Conservation (phyloP, 2,329 filamentous ascomycete genomes). For the Venturia asperata region DNA sequence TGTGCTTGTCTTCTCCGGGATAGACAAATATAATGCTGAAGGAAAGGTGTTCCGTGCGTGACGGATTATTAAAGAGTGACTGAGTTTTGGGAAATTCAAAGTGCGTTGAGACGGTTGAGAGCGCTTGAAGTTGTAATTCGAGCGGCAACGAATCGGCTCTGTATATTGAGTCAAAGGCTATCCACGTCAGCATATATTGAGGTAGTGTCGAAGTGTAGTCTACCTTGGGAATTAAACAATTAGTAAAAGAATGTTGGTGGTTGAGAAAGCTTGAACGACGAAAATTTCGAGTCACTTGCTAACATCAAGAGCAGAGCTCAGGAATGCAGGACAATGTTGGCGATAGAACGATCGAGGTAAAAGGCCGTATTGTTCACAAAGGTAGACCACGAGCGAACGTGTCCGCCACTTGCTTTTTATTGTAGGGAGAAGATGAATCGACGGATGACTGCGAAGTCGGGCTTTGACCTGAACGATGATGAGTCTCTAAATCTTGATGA, state of each 20-base stretch:
- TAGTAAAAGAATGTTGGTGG: conserved; percentile 34
- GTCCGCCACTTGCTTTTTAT: conserved; percentile 33
- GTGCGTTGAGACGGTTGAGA: not conserved
- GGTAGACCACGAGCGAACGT: conserved; percentile 50
- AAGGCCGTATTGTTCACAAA: conserved; percentile 20
- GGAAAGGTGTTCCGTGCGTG: conserved; percentile 23
- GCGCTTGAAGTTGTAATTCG: not conserved
- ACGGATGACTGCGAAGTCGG: not conserved
- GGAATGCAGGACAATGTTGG: conserved; percentile 31
- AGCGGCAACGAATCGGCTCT: not conserved
- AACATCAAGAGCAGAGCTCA: conserved; percentile 38
- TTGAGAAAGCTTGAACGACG: conserved; percentile 29
- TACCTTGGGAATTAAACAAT: conserved; percentile 44
- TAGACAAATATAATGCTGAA: conserved; percentile 31
- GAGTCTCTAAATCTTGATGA: not conserved
- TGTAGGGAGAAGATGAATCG: not conserved
- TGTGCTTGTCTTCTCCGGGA: conserved; percentile 43
- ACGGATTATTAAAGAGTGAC: conserved; percentile 38
- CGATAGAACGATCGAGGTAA: conserved; percentile 30
- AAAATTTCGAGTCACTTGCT: conserved; percentile 32
- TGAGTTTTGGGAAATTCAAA: conserved; percentile 21
- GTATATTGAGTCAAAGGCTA: not conserved
- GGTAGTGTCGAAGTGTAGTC: conserved; percentile 25
- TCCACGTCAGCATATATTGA: not conserved
- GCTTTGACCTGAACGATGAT: not conserved